Evolutionary conservation across 306 rosid genomes (phyloP), one percentile per base, ranked within the genome.

Genomic region (Cicer pinnatifidum): DNA sequence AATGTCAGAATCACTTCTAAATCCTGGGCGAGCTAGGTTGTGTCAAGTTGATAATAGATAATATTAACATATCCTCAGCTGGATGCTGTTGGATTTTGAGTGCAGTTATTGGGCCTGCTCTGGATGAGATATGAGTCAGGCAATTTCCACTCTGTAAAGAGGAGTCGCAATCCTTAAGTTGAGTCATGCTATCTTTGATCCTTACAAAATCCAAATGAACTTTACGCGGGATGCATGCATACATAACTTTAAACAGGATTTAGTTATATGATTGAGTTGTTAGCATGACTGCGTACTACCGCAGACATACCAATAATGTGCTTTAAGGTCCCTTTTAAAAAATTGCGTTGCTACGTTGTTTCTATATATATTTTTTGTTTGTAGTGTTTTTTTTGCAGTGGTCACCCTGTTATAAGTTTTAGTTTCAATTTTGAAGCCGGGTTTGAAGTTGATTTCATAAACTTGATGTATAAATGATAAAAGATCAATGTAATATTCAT

Each of bases 11-110:
- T 89, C 97, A 35, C 96, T 79, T 65, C 89, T 94, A 71, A 94
- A 94, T 84, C 99, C 99, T 11, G 99, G 99, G 59, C 91, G 91
- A 71, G 96, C 99, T 76, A 91, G 99, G 83, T 60, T 94, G 67
- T 80, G 56, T 79, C 61, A 74, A 77, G 67, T 69, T 67, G 85
- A 81, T 68, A 72, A 69, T 50, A 59, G 76, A 64, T 80, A 81
- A 80, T 78, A 67, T 77, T 51, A 70, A 38, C 50, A 28, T 13
- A 28, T 75, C 63, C 48, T 72, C 65, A 60, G 80, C 47, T 71
- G 68, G 53, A 62, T 46, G 84, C 61, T 75, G 81, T 64, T 81
- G 53, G 78, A 68, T 56, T 75, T 77, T 65, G 58, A 75, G 23
- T 53, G 20, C 37, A 76, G 71, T 57, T 69, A 8, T 54, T 41